These are phyloP conservation scores for Ophiosphaerella herpotricha DNA, from an alignment of 2,329 filamentous ascomycete species.

Conservation along the genomic window DNA sequence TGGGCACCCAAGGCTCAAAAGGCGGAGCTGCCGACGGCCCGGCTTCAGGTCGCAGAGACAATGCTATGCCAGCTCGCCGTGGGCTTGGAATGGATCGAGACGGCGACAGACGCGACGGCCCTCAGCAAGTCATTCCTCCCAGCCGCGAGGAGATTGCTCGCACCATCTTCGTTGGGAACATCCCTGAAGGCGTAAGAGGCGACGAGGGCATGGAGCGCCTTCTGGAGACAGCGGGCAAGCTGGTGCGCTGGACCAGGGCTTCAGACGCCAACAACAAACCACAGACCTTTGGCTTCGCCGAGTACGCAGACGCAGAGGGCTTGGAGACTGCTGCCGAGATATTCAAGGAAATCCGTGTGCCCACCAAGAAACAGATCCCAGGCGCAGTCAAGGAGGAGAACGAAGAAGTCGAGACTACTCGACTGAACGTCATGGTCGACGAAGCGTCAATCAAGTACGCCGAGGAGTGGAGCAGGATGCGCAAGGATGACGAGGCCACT, in stretches of 20 bases:
- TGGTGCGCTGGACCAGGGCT: conserved; percentile 84
- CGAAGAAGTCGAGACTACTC: conserved; percentile 66
- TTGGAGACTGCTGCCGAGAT: conserved; percentile 84
- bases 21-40: conserved; percentile 50
- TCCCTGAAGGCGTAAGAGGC: conserved; percentile 76
- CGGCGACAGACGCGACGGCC: conserved; percentile 66
- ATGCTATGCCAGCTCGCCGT: conserved; percentile 45
- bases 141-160: conserved; percentile 88
- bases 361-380: conserved; percentile 72
- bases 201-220: conserved; percentile 81
- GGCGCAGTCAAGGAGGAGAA: conserved; percentile 50
- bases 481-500: conserved; percentile 65
- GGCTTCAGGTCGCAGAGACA: conserved; percentile 56
- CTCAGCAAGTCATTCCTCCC: conserved; percentile 75
- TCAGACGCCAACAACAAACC: conserved; percentile 79
- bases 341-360: conserved; percentile 79
- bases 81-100: conserved; percentile 65
- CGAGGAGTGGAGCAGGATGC: conserved; percentile 75
- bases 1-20: conserved; percentile 78
- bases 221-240: conserved; percentile 73
- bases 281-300: conserved; percentile 90
- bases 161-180: conserved; percentile 86
- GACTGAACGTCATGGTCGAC: conserved; percentile 74
- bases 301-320: conserved; percentile 90
- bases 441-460: conserved; percentile 82